Evolutionary conservation across 2,329 filamentous ascomycete genomes (phyloP).

Genomic region (Zalaria obscura): DNA sequence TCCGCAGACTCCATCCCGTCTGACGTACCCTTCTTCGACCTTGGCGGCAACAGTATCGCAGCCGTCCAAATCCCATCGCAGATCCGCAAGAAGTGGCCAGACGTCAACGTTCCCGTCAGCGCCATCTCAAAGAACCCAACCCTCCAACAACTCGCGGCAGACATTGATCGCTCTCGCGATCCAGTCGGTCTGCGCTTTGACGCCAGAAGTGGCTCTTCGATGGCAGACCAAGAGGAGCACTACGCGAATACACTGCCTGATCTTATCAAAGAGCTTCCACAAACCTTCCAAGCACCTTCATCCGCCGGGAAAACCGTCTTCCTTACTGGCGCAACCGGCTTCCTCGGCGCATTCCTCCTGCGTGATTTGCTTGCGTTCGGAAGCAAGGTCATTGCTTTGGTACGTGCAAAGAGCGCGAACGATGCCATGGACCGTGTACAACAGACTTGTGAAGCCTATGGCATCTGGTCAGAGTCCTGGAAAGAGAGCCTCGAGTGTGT

Average conservation of each 20-base stretch:
- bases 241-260: conserved; percentile 41
- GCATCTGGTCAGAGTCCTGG: conserved; percentile 65
- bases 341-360: conserved; percentile 70
- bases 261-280: conserved; percentile 36
- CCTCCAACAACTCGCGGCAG: conserved; percentile 39
- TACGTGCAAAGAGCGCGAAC: conserved; percentile 51
- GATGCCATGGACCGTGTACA: conserved; percentile 51
- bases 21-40: conserved; percentile 58
- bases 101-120: conserved; percentile 54
- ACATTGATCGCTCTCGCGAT: conserved; percentile 36
- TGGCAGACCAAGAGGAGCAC: conserved; percentile 31
- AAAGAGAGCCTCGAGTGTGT: conserved; percentile 49
- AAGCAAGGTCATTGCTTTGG: conserved; percentile 56
- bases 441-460: conserved; percentile 59
- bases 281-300: conserved; percentile 13
- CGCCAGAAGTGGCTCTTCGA: conserved; percentile 24
- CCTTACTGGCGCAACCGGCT: conserved; percentile 80
- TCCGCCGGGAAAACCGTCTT: conserved; percentile 46
- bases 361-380: conserved; percentile 49
- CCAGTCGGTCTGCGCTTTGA: conserved; percentile 32
- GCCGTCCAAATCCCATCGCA: conserved; percentile 69
- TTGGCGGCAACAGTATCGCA: conserved; percentile 68
- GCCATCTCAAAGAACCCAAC: conserved; percentile 56
- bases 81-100: conserved; percentile 46
- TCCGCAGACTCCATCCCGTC: conserved; percentile 53